Base-by-base conservation (phyloP, 2,329 filamentous ascomycete species). In the Colletotrichum sidae region DNA sequence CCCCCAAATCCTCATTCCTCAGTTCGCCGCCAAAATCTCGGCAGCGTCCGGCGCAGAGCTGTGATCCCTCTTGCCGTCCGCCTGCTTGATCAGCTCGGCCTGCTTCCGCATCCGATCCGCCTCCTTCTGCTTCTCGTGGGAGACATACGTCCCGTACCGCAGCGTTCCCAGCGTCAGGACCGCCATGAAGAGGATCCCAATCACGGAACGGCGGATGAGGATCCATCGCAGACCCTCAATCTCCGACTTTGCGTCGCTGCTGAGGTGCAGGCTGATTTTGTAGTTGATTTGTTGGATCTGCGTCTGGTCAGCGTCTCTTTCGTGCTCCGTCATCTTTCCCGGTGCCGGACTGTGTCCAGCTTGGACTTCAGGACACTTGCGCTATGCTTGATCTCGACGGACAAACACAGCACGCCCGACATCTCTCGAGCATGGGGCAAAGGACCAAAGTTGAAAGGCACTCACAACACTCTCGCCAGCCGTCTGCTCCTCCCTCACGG, bases 201-300 rank as follows among this genome's bases (percentile, higher is more conserved):
- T 75, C 35, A 88, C 87, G 25, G 88, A 87, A 55, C 88, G 82
- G 59, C 87, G 81, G 67, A 89, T 92, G 69, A 90, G 79, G 45
- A 97, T 89, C 96, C 96, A 98, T 65, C 96, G 86, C 53, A 99
- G 81, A 2, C 90, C 92, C 77, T 99, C 96, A 53, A 98, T 94
- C 72, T 97, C 92, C 5, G 92, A 95, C 76, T 95, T 94, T 52
- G 92, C 89, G 77, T 98, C 96, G 68, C 93, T 96, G 76, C 93
- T 96, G 47, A 99, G 85, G 45, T 88, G 86, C 38, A 97, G 93
- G 25, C 92, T 96, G 77, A 99, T 98, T 76, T 97, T 96, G 80
- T 98, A 97, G 79, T 95, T 97, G 70, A 98, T 86, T 80, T 97
- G 92, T 83, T 97, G 94, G 68, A 97, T 94, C 85, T 93, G 72